A percentile compares a stretch with the other conserved stretches of the same genome.
phyloP scores from a whole-genome alignment of 2,329 filamentous ascomycete species.

The Fusarium virguliforme region DNA sequence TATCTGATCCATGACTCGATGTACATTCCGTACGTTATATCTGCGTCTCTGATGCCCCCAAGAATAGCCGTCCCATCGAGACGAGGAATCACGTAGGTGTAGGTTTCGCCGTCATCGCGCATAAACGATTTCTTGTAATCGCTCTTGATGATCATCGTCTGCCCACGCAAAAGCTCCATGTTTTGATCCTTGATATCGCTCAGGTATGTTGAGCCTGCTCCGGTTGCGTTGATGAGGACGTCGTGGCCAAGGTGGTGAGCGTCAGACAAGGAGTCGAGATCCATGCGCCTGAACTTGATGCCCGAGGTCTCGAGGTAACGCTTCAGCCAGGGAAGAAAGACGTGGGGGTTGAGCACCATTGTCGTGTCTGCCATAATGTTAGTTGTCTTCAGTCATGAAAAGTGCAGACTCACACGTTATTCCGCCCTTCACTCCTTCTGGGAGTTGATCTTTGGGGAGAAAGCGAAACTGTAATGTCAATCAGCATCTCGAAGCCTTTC shows the following conservation, averaged over 20 bases:
- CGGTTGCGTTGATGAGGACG: constrained; percentile 36
- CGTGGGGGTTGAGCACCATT: constrained; percentile 20
- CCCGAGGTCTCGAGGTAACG: constrained; percentile 23
- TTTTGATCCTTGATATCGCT: constrained; percentile 2
- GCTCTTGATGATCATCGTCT: constrained; percentile 23
- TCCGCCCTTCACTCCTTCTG: constrained; percentile 17
- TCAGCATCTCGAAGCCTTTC: not conserved
- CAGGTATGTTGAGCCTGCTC: constrained; percentile 16
- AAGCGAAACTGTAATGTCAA: not conserved
- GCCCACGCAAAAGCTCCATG: constrained; percentile 6
- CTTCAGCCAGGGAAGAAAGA: constrained; percentile 32
- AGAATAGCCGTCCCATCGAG: constrained; percentile 22
- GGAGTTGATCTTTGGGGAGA: constrained; percentile 9
- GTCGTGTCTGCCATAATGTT: constrained; percentile 14
- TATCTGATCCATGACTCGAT: no score
- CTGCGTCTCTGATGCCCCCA: not conserved
- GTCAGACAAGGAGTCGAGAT: constrained; percentile 24
- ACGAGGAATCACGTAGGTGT: constrained; percentile 20
- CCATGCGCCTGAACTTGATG: constrained; percentile 27
- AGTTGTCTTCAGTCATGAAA: not conserved
- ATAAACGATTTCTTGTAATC: constrained; percentile 19
- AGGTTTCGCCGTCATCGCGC: constrained; percentile 9
- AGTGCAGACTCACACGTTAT: constrained; percentile 1
- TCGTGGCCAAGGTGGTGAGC: constrained; percentile 33
- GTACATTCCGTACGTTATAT: not conserved